These are phyloP conservation scores for Arctostaphylos glauca DNA, from an alignment of 148 eudicot genomes.

Conservation along the genomic window DNA sequence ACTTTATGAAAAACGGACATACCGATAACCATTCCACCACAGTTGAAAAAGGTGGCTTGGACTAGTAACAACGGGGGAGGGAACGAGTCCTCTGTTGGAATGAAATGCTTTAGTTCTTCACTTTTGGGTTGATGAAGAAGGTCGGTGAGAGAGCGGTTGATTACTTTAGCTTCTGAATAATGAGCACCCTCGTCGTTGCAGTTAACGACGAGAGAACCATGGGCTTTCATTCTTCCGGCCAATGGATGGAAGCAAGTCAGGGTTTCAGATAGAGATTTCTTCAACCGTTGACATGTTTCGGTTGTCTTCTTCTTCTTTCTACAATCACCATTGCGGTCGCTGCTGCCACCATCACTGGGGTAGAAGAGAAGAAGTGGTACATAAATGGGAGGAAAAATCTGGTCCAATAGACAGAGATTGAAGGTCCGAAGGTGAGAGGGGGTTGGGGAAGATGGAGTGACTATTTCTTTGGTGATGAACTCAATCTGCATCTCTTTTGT, in stretches of 20 bases:
- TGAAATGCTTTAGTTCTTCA: slow-evolving; percentile 8
- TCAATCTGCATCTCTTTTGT: background rate
- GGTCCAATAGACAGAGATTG: background rate
- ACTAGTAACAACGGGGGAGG: background rate
- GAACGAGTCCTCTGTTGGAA: background rate
- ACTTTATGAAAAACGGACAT: slow-evolving; percentile 2
- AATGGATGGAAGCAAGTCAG: slow-evolving; percentile 4
- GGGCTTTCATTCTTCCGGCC: slow-evolving; percentile 14
- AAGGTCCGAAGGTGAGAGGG: background rate
- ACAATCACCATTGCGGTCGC: background rate
- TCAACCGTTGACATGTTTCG: background rate
- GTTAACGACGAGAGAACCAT: background rate
- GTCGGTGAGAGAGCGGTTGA: background rate
- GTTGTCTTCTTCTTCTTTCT: background rate
- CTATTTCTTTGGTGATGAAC: background rate
- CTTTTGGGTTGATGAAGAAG: background rate
- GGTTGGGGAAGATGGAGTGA: slow-evolving; percentile 4
- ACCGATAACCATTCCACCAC: slow-evolving; percentile 22
- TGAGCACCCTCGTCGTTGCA: slow-evolving; percentile 29
- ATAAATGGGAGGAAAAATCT: background rate
- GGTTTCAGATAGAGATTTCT: slow-evolving; percentile 13
- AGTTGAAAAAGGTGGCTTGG: slow-evolving; percentile 19
- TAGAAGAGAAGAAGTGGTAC: background rate
- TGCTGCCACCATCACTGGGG: too few relatives aligned
- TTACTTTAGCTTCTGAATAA: slow-evolving; percentile 15